Conservation (phyloP, 192 early-diverging fungal genomes). For the Coemansia sp. region DNA sequence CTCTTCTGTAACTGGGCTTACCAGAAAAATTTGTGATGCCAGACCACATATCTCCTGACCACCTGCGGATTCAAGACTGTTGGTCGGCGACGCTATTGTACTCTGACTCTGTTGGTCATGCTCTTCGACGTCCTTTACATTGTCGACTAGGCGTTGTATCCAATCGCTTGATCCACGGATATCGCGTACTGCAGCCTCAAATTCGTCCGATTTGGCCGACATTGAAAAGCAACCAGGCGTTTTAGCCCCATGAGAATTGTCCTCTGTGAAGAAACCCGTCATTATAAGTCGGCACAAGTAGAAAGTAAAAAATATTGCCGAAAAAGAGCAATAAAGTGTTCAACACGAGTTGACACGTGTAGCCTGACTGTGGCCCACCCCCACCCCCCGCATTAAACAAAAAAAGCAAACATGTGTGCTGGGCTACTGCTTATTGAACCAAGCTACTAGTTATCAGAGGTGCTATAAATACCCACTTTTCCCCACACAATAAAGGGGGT, state of each 20-base stretch:
- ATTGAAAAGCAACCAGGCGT: neutral
- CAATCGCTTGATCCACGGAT: slow-evolving; percentile 30
- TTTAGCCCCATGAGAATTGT: neutral
- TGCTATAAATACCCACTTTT: neutral
- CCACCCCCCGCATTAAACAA: neutral
- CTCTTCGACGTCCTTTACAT: neutral
- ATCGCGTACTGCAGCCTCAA: slow-evolving; percentile 19
- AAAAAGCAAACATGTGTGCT: neutral
- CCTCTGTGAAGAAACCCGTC: neutral
- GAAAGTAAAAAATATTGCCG: neutral
- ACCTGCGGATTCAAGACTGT: neutral
- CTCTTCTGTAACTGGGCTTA: neutral
- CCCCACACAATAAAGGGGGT: neutral
- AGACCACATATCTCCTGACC: neutral
- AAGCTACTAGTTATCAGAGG: neutral
- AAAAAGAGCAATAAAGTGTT: neutral
- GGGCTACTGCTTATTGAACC: neutral
- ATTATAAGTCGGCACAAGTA: neutral
- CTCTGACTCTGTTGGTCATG: neutral
- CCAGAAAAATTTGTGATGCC: neutral
- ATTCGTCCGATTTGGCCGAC: neutral
- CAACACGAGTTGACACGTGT: slow-evolving; percentile 1
- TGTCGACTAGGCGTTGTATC: slow-evolving; percentile 21
- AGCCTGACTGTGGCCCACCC: neutral
- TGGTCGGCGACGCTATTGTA: neutral